Percentiles rank a stretch among this genome's conserved stretches.
Conservation (phyloP, 2,329 filamentous ascomycete genomes). For the Penicillium sp. region DNA sequence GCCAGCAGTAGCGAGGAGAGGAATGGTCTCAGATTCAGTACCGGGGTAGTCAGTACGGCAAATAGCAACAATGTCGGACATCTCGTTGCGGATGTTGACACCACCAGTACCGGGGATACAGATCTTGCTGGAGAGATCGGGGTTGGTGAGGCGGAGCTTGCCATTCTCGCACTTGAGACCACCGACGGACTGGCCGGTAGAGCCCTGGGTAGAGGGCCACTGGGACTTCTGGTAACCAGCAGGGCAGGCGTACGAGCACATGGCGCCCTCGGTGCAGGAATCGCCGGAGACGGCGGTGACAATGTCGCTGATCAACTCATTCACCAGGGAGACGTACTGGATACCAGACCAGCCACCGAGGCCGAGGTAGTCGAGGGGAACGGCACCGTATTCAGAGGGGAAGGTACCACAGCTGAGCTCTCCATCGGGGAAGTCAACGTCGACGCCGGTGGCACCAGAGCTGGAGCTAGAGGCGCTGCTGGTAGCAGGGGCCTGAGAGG, state of each 20-base stretch:
- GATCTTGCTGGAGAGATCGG: slow-evolving; percentile 59
- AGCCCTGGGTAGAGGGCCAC: slow-evolving; percentile 75
- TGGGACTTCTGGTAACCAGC: slow-evolving; percentile 87
- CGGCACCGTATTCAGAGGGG: slow-evolving; percentile 74
- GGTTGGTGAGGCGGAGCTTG: slow-evolving; percentile 72
- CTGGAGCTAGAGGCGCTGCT: slow-evolving; percentile 22
- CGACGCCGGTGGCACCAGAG: slow-evolving; percentile 48
- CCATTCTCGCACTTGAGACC: slow-evolving; percentile 72
- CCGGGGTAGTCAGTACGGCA: slow-evolving; percentile 98
- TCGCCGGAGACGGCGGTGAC: slow-evolving; percentile 59
- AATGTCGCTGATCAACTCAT: slow-evolving; percentile 60
- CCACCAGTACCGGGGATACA: slow-evolving; percentile 69
- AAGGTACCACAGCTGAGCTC: slow-evolving; percentile 66
- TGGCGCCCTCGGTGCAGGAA: slow-evolving; percentile 58
- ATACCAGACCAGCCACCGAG: slow-evolving; percentile 75
- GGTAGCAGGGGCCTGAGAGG: slow-evolving; percentile 17
- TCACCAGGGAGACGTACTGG: slow-evolving; percentile 57
- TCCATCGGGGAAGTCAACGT: slow-evolving; percentile 70
- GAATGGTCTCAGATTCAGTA: slow-evolving; percentile 81
- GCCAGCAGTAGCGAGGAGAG: slow-evolving; percentile 61
- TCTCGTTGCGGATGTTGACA: slow-evolving; percentile 70
- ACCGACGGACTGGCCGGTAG: slow-evolving; percentile 77
- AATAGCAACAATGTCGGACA: slow-evolving; percentile 62
- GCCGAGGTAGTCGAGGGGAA: slow-evolving; percentile 64
- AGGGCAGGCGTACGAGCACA: slow-evolving; percentile 94